A percentile compares a stretch with the other conserved stretches of the same genome.
Conservation (phyloP, 768 basidiomycete species). For the Lactarius sanguifluus region DNA sequence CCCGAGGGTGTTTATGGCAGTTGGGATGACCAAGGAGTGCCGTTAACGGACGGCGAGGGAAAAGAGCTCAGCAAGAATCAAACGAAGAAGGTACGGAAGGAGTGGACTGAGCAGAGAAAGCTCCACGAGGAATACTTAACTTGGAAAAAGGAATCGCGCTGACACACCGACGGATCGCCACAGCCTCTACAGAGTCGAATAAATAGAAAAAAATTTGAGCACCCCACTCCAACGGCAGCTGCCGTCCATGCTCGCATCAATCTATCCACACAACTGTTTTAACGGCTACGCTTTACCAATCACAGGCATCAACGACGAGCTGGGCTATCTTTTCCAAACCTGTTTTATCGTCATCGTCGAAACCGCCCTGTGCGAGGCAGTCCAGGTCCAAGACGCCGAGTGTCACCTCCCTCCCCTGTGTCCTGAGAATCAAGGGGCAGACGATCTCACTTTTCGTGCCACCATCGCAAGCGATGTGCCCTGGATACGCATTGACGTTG, state of each 20-base stretch:
- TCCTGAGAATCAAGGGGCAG: slow-evolving; percentile 58
- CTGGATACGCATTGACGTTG: slow-evolving; percentile 79
- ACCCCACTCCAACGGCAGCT: slow-evolving; percentile 15
- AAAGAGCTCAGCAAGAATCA: slow-evolving; percentile 81
- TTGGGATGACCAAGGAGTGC: slow-evolving; percentile 86
- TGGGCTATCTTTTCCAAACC: slow-evolving; percentile 45
- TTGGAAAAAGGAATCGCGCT: slow-evolving; percentile 40
- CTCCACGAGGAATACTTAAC: slow-evolving; percentile 74
- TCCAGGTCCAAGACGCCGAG: slow-evolving; percentile 50
- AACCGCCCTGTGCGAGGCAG: slow-evolving; percentile 41
- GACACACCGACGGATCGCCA: slow-evolving; percentile 23
- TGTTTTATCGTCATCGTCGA: slow-evolving; percentile 43
- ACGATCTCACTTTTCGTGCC: slow-evolving; percentile 91
- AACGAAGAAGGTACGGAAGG: slow-evolving; percentile 75
- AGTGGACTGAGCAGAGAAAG: slow-evolving; percentile 70
- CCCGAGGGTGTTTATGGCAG: slow-evolving; percentile 69
- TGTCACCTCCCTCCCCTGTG: slow-evolving; percentile 34
- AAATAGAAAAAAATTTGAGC: slow-evolving; percentile 7
- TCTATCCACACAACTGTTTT: slow-evolving; percentile 10
- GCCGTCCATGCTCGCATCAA: slow-evolving; percentile 13
- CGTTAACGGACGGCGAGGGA: slow-evolving; percentile 80
- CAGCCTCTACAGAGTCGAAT: slow-evolving; percentile 5
- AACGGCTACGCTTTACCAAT: slow-evolving; percentile 27
- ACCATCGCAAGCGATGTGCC: slow-evolving; percentile 93
- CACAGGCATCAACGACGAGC: slow-evolving; percentile 34